These are phyloP conservation scores for Lasiosphaeria ovina DNA, from an alignment of 495 filamentous ascomycete genomes.

Conservation along the genomic window DNA sequence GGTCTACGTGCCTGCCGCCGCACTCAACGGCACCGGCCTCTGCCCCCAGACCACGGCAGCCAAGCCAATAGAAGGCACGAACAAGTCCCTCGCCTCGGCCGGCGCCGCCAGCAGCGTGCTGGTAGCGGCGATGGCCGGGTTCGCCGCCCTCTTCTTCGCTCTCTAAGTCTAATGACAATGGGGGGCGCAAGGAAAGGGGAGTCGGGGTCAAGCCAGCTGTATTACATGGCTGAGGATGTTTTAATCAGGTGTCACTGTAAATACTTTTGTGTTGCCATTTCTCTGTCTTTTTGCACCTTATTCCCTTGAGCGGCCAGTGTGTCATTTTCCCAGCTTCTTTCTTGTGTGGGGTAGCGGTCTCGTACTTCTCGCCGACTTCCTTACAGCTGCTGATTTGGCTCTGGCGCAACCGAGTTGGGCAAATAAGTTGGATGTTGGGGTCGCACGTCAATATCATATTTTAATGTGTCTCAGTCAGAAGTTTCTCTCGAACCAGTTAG, in stretches of 20 bases:
- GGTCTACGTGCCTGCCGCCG: conserved; percentile 17
- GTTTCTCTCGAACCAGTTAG: too few relatives aligned
- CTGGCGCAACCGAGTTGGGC: too few relatives aligned
- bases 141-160: conserved; percentile 17
- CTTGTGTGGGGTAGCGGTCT: neutral
- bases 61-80: conserved; percentile 10
- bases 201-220: neutral
- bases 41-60: conserved; percentile 22
- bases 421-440: too few relatives aligned
- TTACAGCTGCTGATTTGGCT: too few relatives aligned
- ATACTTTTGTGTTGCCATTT: neutral
- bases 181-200: conserved; percentile 10
- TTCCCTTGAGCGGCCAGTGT: neutral
- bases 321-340: neutral
- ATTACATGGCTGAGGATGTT: neutral
- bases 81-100: conserved; percentile 10
- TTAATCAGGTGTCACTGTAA: neutral
- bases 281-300: neutral
- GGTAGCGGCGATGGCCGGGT: conserved; percentile 16
- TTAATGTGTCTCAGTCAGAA: too few relatives aligned
- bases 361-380: too few relatives aligned
- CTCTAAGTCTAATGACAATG: too few relatives aligned
- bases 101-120: conserved; percentile 15
- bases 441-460: too few relatives aligned
- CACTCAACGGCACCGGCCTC: conserved; percentile 24